Evolutionary conservation across 1,284 basidiomycete species (phyloP).

Genomic region (Puccinia triticina): DNA sequence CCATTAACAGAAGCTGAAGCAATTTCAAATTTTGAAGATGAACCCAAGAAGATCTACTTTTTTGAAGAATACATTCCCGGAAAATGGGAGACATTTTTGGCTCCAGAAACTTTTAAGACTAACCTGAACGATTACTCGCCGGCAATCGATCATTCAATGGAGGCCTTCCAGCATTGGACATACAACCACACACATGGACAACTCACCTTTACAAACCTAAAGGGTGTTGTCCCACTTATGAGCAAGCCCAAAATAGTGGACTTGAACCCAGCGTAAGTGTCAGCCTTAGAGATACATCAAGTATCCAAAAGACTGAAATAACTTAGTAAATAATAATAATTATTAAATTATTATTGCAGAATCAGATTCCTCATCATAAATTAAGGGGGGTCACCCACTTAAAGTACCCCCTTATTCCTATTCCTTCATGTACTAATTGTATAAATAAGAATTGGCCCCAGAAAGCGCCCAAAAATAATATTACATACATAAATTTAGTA

Average conservation of each 20-base stretch:
- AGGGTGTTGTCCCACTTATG: background rate
- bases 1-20: background rate
- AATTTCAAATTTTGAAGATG: background rate
- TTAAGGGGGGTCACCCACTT: too few relatives aligned
- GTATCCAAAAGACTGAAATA: too few relatives aligned
- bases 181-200: background rate
- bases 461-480: too few relatives aligned
- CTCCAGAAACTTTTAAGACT: background rate
- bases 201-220: background rate
- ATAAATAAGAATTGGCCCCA: too few relatives aligned
- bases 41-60: background rate
- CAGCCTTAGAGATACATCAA: too few relatives aligned
- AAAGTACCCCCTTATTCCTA: too few relatives aligned
- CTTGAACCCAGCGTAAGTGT: background rate
- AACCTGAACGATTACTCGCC: background rate
- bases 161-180: background rate
- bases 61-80: background rate
- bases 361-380: too few relatives aligned
- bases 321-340: too few relatives aligned
- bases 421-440: too few relatives aligned
- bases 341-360: too few relatives aligned
- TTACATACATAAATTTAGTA: too few relatives aligned
- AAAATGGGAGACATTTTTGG: background rate
- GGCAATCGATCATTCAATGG: background rate
- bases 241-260: conserved; percentile 8